Evolutionary conservation across 768 basidiomycete species (phyloP).

Genomic region (Serendipita vermifera): DNA sequence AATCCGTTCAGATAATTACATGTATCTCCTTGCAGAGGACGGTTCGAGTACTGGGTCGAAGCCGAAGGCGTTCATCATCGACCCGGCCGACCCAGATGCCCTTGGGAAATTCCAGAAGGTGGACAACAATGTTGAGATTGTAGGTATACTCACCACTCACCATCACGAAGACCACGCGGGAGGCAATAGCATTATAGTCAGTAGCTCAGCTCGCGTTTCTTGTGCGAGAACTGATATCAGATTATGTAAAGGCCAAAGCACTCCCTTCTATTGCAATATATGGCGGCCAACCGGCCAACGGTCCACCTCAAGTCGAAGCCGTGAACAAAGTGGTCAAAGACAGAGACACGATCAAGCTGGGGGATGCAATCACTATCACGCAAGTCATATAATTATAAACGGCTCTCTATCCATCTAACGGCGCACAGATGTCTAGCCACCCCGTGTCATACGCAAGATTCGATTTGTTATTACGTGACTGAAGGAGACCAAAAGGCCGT

Average conservation of each 20-base stretch:
- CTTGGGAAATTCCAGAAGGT: conserved; percentile 41
- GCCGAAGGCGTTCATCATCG: conserved; percentile 59
- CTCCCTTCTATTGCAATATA: neutral
- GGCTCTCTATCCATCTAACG: conserved; percentile 10
- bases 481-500: conserved; percentile 48
- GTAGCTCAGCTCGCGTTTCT: neutral
- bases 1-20: conserved; percentile 72
- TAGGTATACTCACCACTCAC: conserved; percentile 78
- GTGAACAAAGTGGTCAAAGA: conserved; percentile 67
- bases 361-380: conserved; percentile 48
- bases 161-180: conserved; percentile 85
- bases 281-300: conserved; percentile 11
- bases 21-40: conserved; percentile 38
- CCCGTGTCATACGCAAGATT: conserved; percentile 93
- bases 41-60: neutral
- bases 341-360: conserved; percentile 66
- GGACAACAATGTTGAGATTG: conserved; percentile 47
- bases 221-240: conserved; percentile 20
- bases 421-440: conserved; percentile 62
- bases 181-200: conserved; percentile 54
- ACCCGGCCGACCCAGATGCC: conserved; percentile 46
- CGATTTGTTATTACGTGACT: conserved; percentile 80
- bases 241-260: conserved; percentile 14
- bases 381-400: conserved; percentile 19
- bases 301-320: conserved; percentile 35